phyloP scores from a whole-genome alignment of 2,329 filamentous ascomycete genomes.

The Harringtonia aguacate region DNA sequence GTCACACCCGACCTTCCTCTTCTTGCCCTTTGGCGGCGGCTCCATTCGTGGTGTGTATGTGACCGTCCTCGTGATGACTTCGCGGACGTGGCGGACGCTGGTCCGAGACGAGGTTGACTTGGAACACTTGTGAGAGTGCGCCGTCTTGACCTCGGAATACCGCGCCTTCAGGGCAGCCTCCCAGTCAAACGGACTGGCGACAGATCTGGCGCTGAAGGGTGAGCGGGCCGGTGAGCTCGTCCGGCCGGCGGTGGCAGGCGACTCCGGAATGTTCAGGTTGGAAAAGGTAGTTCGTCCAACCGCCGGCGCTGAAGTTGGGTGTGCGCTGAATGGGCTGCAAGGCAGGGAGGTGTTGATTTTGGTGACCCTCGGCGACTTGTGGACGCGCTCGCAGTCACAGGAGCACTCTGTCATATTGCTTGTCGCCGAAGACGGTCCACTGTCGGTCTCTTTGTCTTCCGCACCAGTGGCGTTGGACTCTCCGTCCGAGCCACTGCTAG shows the following conservation, averaged over 20 bases:
- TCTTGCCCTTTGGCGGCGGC: slow-evolving; percentile 84
- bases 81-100: slow-evolving; percentile 61
- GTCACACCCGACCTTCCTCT: slow-evolving; percentile 55
- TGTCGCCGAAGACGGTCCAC: slow-evolving; percentile 42
- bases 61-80: slow-evolving; percentile 89
- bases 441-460: slow-evolving; percentile 21
- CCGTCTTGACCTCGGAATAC: slow-evolving; percentile 45
- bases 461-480: no score
- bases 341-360: slow-evolving; percentile 28
- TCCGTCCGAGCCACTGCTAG: slow-evolving; percentile 13
- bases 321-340: slow-evolving; percentile 38
- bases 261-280: slow-evolving; percentile 67
- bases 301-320: slow-evolving; percentile 49
- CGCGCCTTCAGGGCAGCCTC: slow-evolving; percentile 58
- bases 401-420: slow-evolving; percentile 45
- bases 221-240: slow-evolving; percentile 62
- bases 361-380: slow-evolving; percentile 34
- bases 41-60: slow-evolving; percentile 83
- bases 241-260: slow-evolving; percentile 41
- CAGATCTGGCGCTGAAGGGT: slow-evolving; percentile 58
- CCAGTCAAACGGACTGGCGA: slow-evolving; percentile 70
- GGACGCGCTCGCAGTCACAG: slow-evolving; percentile 41
- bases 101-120: slow-evolving; percentile 29
- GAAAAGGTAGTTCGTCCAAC: slow-evolving; percentile 50
- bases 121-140: slow-evolving; percentile 13